Base-by-base conservation (phyloP, 495 filamentous ascomycete species). In the Wilcoxina mikolae region DNA sequence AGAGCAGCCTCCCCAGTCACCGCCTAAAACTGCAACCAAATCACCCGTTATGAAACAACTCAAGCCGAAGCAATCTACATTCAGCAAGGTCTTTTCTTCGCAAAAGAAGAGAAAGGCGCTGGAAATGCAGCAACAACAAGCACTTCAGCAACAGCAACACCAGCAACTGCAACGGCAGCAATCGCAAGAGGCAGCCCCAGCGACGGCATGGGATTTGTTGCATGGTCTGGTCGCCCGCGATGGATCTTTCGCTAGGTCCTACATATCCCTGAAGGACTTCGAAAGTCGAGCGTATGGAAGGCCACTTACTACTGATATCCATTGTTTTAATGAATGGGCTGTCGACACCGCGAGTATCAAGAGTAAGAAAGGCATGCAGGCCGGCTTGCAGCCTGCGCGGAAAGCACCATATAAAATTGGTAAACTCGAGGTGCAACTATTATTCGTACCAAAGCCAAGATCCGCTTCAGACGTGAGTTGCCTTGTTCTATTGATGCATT, bases 291-390 rank as follows among this genome's bases (percentile, higher is more conserved):
- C 87, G 54, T 96, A 82, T 61, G 91, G 91, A 17, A 80, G 88
- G 33, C 85, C 85, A 20, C 83, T 91, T 58, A 82, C 77, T 49
- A 86, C 87, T 38, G 88, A 95, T 58, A 76, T 95, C 46, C 82
- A 87, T 17, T 87, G 86, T 65, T 98, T 94, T 73, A 98, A 98
- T 63, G 93, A 98, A 70, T 98, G 91, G 91, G 93, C 91, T 10
- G 79, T 82, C 15, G 91, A 98, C 60, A 79, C 73, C 49, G 78
- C 75, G 45, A 93, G 85, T 65, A 80, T 94, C 33, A 94, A 89
- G 74, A 94, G 83, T 71, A 95, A 93, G 74, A 84, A 87, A 57
- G 71, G 76, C 20, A 74, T 82, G 35, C 70, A 79, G 17, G 71
- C 72, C 18, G 74, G 73, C 1, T 60, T 82, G 33, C 77, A 82